A percentile compares a stretch with the other conserved stretches of the same genome.
phyloP scores from a whole-genome alignment of 441 rosid genomes.

The Flueggea neowawraea region DNA sequence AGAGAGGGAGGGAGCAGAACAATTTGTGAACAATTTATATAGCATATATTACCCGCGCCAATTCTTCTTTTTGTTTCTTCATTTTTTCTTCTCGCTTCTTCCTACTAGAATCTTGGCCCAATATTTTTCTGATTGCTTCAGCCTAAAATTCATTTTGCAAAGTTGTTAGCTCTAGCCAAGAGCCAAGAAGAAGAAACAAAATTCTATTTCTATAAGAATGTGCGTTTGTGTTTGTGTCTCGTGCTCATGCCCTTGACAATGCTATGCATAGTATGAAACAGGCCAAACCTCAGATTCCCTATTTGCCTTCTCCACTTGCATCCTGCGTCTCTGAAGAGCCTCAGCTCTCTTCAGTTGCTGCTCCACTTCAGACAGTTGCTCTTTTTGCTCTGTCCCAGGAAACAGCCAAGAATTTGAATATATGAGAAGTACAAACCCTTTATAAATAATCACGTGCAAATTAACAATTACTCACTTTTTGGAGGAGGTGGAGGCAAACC shows the following conservation, averaged over 20 bases:
- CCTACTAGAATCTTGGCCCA: conserved; percentile 91
- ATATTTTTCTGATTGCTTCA: conserved; percentile 88
- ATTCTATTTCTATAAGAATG: not conserved
- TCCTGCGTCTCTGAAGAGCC: conserved; percentile 89
- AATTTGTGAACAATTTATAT: not conserved
- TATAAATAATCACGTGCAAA: not conserved
- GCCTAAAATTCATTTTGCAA: conserved; percentile 38
- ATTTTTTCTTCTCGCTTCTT: conserved; percentile 85
- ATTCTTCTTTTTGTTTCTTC: conserved; percentile 74
- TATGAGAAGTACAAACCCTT: not conserved
- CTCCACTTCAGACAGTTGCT: conserved; percentile 78
- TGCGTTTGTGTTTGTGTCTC: no score
- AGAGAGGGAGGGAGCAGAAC: not conserved
- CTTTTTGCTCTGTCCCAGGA: conserved; percentile 57
- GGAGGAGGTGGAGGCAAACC: conserved; percentile 95
- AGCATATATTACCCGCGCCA: conserved; percentile 57
- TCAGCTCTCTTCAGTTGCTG: conserved; percentile 90
- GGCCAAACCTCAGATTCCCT: conserved; percentile 78
- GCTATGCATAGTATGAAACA: conserved; percentile 11
- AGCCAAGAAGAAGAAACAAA: no score
- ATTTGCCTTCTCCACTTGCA: conserved; percentile 91
- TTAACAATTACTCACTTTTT: conserved; percentile 55
- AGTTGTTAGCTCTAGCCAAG: not conserved
- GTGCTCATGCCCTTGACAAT: not conserved
- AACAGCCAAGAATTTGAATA: conserved; percentile 2